Percentiles rank a stretch among this genome's conserved stretches.
Evolutionary conservation across 495 filamentous ascomycete species (phyloP).

Genomic region (Xylaria nigripes): DNA sequence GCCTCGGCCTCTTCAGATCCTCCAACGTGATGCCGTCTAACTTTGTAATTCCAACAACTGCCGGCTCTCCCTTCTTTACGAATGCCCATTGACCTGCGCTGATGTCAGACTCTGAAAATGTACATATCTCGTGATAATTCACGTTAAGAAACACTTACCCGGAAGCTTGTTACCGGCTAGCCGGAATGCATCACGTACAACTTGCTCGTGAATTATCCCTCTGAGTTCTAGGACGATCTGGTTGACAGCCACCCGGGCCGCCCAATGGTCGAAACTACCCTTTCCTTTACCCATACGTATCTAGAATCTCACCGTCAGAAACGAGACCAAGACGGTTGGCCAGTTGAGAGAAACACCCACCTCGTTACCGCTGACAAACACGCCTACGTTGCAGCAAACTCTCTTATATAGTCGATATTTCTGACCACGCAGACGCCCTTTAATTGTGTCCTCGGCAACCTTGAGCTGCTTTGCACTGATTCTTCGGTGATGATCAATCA

Average conservation of each 20-base stretch:
- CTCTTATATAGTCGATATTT: constrained; percentile 88
- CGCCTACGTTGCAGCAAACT: constrained; percentile 82
- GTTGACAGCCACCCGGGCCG: constrained; percentile 74
- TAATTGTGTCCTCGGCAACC: constrained; percentile 87
- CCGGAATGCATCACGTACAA: constrained; percentile 88
- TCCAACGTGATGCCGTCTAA: constrained; percentile 75
- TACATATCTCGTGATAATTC: not conserved
- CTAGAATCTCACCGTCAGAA: constrained; percentile 24
- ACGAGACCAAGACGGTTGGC: not conserved
- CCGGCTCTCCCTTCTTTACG: constrained; percentile 83
- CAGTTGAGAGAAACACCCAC: constrained; percentile 30
- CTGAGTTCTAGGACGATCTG: constrained; percentile 87
- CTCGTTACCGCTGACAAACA: constrained; percentile 93
- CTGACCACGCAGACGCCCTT: constrained; percentile 77
- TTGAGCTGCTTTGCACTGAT: constrained; percentile 81
- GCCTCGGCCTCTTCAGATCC: constrained; percentile 66
- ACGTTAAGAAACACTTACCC: constrained; percentile 46
- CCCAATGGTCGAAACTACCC: constrained; percentile 95
- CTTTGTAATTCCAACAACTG: constrained; percentile 91
- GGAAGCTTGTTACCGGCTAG: constrained; percentile 93
- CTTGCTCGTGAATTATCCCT: constrained; percentile 86
- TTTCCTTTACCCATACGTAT: constrained; percentile 98
- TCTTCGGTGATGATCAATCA: constrained; percentile 86
- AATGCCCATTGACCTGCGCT: constrained; percentile 79
- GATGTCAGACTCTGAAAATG: not conserved